Percentiles rank a stretch among this genome's conserved stretches.
These are phyloP conservation scores for Saccharomycopsis lassenensis DNA, from an alignment of 805 yeast genomes.

Conservation along the genomic window DNA sequence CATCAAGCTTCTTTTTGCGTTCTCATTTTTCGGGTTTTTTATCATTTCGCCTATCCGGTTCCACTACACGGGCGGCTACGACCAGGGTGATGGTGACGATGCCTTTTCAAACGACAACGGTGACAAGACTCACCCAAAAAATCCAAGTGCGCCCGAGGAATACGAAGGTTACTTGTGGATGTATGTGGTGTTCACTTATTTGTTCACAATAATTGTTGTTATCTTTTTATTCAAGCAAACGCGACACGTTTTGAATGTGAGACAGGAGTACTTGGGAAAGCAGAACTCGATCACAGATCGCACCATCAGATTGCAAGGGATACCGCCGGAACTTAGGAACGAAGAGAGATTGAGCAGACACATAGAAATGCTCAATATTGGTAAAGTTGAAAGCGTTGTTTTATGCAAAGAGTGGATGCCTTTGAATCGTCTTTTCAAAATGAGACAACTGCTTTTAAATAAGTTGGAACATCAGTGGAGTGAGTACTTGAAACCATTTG, in stretches of 20 bases:
- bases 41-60: constrained; percentile 79
- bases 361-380: constrained; percentile 68
- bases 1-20: constrained; percentile 51
- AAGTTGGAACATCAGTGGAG: constrained; percentile 67
- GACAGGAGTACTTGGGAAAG: constrained; percentile 74
- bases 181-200: constrained; percentile 77
- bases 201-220: constrained; percentile 63
- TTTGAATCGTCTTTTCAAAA: constrained; percentile 53
- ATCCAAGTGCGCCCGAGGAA: constrained; percentile 19
- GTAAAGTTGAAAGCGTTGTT: constrained; percentile 64
- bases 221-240: constrained; percentile 60
- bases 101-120: neutral
- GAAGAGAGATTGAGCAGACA: constrained; percentile 61
- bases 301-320: constrained; percentile 79
- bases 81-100: constrained; percentile 38
- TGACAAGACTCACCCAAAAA: too few species aligned
- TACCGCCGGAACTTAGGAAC: constrained; percentile 70
- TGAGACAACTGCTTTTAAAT: constrained; percentile 42
- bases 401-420: constrained; percentile 83
- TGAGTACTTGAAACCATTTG: constrained; percentile 41
- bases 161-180: constrained; percentile 55
- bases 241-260: constrained; percentile 55
- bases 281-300: constrained; percentile 88
- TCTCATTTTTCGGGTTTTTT: constrained; percentile 58
- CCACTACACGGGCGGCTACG: constrained; percentile 72